These are phyloP conservation scores for Marvania coccoides DNA, from an alignment of 139 green algal genomes.

Conservation along the genomic window DNA sequence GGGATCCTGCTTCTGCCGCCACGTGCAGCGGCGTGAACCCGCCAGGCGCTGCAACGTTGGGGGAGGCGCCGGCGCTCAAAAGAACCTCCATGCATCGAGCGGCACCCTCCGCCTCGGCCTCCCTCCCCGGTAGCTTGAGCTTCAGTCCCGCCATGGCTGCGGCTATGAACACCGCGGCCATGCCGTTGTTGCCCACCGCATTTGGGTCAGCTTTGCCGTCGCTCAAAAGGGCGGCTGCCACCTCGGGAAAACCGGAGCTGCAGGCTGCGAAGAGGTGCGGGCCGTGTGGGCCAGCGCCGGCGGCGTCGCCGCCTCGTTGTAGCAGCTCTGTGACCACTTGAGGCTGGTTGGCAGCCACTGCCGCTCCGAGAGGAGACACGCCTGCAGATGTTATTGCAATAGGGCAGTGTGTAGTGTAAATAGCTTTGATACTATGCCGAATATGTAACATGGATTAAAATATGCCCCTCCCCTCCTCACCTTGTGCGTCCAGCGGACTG, in stretches of 20 bases:
- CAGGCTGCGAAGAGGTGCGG: neutral
- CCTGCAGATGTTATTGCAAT: neutral
- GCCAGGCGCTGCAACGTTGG: neutral
- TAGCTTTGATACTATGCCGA: no score
- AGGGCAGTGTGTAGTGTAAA: neutral
- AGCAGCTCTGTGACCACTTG: neutral
- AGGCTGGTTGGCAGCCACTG: neutral
- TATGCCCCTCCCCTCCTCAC: no score
- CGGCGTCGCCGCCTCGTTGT: neutral
- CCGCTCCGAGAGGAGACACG: neutral
- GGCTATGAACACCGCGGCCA: neutral
- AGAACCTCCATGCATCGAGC: neutral
- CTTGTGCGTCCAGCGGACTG: neutral
- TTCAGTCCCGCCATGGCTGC: conserved; percentile 6
- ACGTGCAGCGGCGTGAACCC: conserved; percentile 12
- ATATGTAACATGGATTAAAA: no score
- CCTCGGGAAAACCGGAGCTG: neutral
- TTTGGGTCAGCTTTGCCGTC: conserved; percentile 1
- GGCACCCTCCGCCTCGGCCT: neutral
- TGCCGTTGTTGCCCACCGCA: neutral
- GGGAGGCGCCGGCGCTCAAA: neutral
- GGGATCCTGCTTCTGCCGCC: neutral
- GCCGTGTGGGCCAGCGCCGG: neutral
- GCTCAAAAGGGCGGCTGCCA: neutral
- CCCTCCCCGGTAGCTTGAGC: neutral